Evolutionary conservation across 441 rosid genomes (phyloP), one percentile per base, ranked within the genome.

Genomic region (Omphalea diandra): DNA sequence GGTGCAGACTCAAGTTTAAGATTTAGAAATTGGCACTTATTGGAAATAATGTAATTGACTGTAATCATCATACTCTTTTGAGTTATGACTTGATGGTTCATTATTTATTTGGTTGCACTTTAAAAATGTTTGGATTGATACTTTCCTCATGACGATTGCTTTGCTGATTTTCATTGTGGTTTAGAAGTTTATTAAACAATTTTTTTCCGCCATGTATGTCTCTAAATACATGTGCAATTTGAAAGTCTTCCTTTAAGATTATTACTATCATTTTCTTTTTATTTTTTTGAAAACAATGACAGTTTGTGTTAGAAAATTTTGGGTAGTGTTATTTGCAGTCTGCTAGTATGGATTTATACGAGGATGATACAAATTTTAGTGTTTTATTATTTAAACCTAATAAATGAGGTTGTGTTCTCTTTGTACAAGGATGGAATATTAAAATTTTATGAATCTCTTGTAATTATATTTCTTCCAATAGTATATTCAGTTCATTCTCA

Each of bases 1-100:
- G 70, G 38, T 27, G 8, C 17, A 20, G 56, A 57, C 29, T 43
- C 29, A 46, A 33, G 40, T 44, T 32, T 64, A 53, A 72, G 49
- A 47, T n/a, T 26, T n/a, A 27, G 8, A 47, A 24, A 22, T 53
- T 26, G 52, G 20, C n/a, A 2, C 36, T 70, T 24, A 9, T n/a
- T 70, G 26, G 32, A 29, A 44, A 47, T 27, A 64, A 27, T 29
- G 40, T 31, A 32, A 1, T 27, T n/a, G 36, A 29, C 55, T 33
- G 46, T 46, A 7, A 29, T 46, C 27, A 18, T 64, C 22, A 20
- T 64, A n/a, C 26, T 64, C 46, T 29, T 4, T 64, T 46, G 56
- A 63, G 41, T 44, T 7, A n/a, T 46, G 53, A n/a, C 55, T 18
- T 4, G 52, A 11, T 44, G 3, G 36, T 43, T 29, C n/a, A n/a